Percentiles rank a stretch among this genome's conserved stretches.
phyloP scores from a whole-genome alignment of 345 rosid species.

The Draba incana region DNA sequence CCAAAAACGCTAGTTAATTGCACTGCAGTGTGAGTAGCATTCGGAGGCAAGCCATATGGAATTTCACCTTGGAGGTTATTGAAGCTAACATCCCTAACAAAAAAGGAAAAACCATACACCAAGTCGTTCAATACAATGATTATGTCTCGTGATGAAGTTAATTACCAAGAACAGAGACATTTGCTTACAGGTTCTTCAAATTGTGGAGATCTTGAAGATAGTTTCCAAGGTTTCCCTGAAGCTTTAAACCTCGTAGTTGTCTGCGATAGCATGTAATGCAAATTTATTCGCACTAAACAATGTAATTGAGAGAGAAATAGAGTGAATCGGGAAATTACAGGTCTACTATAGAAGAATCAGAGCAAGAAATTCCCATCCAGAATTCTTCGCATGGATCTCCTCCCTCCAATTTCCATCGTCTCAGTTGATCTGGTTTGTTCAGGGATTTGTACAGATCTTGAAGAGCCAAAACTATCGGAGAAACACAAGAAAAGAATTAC shows the following conservation, averaged over 20 bases:
- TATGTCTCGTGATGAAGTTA: too few species aligned
- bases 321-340: constrained; percentile 48
- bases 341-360: constrained; percentile 62
- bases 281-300: too few species aligned
- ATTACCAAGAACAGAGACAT: too few species aligned
- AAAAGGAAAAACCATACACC: constrained; percentile 25
- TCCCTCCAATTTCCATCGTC: constrained; percentile 67
- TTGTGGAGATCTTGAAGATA: too few species aligned
- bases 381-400: constrained; percentile 83
- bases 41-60: constrained; percentile 73
- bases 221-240: too few species aligned
- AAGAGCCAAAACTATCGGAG: constrained; percentile 56
- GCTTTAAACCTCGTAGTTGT: too few species aligned
- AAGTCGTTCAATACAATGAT: not conserved
- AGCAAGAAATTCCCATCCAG: constrained; percentile 90
- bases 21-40: constrained; percentile 45
- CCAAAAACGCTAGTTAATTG: not conserved
- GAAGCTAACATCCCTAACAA: constrained; percentile 75
- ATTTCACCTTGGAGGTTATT: constrained; percentile 71
- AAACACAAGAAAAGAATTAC: constrained; percentile 28
- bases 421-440: constrained; percentile 61
- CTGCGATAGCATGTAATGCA: too few species aligned
- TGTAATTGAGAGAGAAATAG: too few species aligned
- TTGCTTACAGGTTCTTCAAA: too few species aligned
- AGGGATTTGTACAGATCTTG: constrained; percentile 63